These are phyloP conservation scores for Erodium chrysanthum DNA, from an alignment of 441 rosid species.

Conservation along the genomic window DNA sequence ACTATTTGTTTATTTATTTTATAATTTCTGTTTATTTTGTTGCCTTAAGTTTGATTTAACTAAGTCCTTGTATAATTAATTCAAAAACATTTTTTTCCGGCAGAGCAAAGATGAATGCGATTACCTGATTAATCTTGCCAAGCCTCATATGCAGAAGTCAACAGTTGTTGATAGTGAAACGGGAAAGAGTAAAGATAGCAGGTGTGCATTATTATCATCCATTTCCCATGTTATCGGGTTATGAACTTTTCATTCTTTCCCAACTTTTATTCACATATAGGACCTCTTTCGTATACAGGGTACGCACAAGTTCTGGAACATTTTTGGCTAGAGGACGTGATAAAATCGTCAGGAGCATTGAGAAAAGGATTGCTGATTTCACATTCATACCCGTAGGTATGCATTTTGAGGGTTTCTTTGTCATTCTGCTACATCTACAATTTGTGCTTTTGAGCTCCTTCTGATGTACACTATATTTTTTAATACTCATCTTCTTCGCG, in stretches of 20 bases:
- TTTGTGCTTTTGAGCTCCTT: not conserved
- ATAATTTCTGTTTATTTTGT: not conserved
- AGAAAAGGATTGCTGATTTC: not conserved
- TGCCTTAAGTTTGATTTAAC: not conserved
- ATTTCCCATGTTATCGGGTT: not conserved
- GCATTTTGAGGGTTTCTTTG: not conserved
- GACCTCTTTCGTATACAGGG: slow-evolving; percentile 22
- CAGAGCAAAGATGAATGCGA: slow-evolving; percentile 78
- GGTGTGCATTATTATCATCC: slow-evolving; percentile 25
- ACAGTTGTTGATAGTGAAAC: slow-evolving; percentile 70
- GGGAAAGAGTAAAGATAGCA: slow-evolving; percentile 81
- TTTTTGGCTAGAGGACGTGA: slow-evolving; percentile 1
- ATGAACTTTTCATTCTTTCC: not conserved
- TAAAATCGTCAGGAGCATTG: not conserved
- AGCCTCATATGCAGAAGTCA: slow-evolving; percentile 76
- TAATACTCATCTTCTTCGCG: not conserved
- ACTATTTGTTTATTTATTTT: not conserved
- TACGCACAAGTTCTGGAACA: slow-evolving; percentile 1
- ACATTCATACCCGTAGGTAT: slow-evolving; percentile 23
- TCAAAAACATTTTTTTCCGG: not conserved
- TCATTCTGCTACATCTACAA: not conserved
- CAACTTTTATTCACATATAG: not conserved
- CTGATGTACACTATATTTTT: not conserved
- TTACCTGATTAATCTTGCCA: slow-evolving; percentile 59
- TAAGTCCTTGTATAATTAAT: not conserved